These are phyloP conservation scores for Aspergillus panamensis DNA, from an alignment of 495 filamentous ascomycete species.

Conservation along the genomic window DNA sequence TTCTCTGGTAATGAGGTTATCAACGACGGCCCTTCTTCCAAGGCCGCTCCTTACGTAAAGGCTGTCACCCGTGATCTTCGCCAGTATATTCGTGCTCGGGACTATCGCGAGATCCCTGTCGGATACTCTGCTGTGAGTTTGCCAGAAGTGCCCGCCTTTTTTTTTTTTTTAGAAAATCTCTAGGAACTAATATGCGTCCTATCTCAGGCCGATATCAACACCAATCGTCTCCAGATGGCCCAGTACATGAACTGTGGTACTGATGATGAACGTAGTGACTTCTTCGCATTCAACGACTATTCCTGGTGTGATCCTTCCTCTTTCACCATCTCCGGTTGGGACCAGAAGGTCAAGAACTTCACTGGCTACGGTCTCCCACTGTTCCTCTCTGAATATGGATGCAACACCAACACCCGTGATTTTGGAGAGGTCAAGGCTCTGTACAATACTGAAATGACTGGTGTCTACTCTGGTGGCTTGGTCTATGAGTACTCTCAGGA, in stretches of 20 bases:
- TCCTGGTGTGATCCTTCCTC: constrained; percentile 90
- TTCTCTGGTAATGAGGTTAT: constrained; percentile 98
- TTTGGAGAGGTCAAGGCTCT: constrained; percentile 78
- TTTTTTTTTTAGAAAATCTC: too few species aligned
- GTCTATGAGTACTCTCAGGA: constrained; percentile 94
- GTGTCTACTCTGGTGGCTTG: constrained; percentile 91
- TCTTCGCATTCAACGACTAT: constrained; percentile 98
- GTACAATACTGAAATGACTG: constrained; percentile 80
- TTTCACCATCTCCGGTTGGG: constrained; percentile 76
- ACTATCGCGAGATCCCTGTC: constrained; percentile 77
- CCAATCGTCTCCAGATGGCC: constrained; percentile 86
- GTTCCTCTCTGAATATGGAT: constrained; percentile 95
- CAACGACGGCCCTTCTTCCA: constrained; percentile 74
- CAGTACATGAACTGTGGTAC: constrained; percentile 92
- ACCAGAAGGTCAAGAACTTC: constrained; percentile 88
- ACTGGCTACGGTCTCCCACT: constrained; percentile 86
- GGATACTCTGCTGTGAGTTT: constrained; percentile 76
- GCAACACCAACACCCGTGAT: constrained; percentile 72
- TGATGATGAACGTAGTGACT: constrained; percentile 82
- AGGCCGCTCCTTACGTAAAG: constrained; percentile 83
- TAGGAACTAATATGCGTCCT: neutral
- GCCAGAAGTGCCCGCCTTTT: too few species aligned
- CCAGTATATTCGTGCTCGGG: constrained; percentile 72
- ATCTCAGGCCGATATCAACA: constrained; percentile 59
- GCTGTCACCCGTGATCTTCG: constrained; percentile 89